Conservation (phyloP, 305 asterid genomes). For the Nicotiana rustica region DNA sequence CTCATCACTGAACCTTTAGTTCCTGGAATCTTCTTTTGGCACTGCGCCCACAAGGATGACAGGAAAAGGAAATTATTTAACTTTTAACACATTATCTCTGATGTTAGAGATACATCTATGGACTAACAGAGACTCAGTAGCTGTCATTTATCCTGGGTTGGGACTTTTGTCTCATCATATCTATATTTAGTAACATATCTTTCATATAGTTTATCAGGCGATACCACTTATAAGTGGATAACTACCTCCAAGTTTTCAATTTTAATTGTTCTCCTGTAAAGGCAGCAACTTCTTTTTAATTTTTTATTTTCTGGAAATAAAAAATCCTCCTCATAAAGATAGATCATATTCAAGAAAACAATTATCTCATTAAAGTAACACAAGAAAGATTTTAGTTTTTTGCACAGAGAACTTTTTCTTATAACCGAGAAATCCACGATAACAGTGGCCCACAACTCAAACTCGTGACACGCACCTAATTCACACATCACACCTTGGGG, state of each 20-base stretch:
- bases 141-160: neutral
- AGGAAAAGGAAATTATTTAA: no score
- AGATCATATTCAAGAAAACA: conserved; percentile 1
- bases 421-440: neutral
- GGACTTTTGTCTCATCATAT: neutral
- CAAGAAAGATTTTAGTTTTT: neutral
- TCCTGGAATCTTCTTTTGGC: neutral
- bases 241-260: neutral
- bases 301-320: neutral
- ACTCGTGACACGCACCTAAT: neutral
- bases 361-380: neutral
- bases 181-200: neutral
- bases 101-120: neutral
- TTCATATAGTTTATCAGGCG: neutral
- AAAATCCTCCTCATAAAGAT: neutral
- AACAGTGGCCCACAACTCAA: neutral
- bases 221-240: conserved; percentile 7
- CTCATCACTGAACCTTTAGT: neutral
- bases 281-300: neutral
- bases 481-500: neutral
- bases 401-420: neutral
- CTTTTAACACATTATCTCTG: neutral
- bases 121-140: neutral
- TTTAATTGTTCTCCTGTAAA: conserved; percentile 9
- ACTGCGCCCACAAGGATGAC: neutral